phyloP scores from a whole-genome alignment of 139 green algal species.

The Micractinium conductrix region DNA sequence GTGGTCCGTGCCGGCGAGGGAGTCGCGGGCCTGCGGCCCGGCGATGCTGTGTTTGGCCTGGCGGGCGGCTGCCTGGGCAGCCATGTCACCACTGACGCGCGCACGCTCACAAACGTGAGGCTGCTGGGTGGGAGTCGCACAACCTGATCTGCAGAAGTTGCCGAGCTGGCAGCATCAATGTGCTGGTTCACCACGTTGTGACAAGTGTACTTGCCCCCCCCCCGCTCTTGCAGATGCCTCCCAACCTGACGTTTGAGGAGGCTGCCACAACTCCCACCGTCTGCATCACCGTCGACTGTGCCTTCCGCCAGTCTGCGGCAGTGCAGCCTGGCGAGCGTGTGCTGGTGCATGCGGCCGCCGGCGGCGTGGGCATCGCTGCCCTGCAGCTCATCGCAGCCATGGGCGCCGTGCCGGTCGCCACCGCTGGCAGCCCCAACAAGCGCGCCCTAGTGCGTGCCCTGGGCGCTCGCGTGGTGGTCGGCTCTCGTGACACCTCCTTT shows the following conservation, averaged over 20 bases:
- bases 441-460: slow-evolving; percentile 66
- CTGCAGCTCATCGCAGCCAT: slow-evolving; percentile 59
- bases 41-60: slow-evolving; percentile 82
- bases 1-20: slow-evolving; percentile 43
- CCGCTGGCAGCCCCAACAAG: slow-evolving; percentile 77
- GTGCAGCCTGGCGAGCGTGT: slow-evolving; percentile 53
- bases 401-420: slow-evolving; percentile 59
- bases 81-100: slow-evolving; percentile 62
- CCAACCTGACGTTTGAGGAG: slow-evolving; percentile 69
- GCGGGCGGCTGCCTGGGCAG: slow-evolving; percentile 77
- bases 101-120: slow-evolving; percentile 58
- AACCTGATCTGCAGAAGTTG: too few species aligned
- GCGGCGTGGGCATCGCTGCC: slow-evolving; percentile 83
- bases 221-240: slow-evolving; percentile 56
- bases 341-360: slow-evolving; percentile 81
- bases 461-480: slow-evolving; percentile 47
- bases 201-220: background rate
- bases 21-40: background rate
- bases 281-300: slow-evolving; percentile 80
- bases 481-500: slow-evolving; percentile 74
- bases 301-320: slow-evolving; percentile 57
- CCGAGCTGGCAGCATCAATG: background rate
- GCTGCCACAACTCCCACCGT: slow-evolving; percentile 83
- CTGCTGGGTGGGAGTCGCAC: background rate
- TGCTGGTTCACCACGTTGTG: background rate